Evolutionary conservation across 106 monocot species (phyloP), one percentile per base, ranked within the genome.

Genomic region (Allium sativum): DNA sequence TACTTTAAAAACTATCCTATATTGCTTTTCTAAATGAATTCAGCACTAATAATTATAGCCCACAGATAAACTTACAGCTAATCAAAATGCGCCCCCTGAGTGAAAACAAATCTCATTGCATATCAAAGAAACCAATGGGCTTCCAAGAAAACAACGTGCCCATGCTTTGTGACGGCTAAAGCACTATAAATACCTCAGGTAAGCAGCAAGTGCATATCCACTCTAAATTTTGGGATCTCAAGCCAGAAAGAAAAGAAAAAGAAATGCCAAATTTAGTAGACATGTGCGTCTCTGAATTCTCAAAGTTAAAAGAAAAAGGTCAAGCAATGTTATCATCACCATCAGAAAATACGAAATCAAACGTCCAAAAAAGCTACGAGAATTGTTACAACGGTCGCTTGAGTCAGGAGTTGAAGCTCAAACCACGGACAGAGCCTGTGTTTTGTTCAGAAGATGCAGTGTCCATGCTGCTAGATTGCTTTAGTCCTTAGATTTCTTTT

Each of bases 391-490:
- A 55, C 18, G 9, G 4, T 55, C 9, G 5, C 55, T 19, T 19
- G 55, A 55, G 55, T 19, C 18, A 55, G 18, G 55, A 9, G 1
- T 55, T 55, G 55, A 15, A 19, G 55, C 14, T 8, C 55, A 55
- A 55, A 19, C 55, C 14, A 9, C 55, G 55, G 9, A 7, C 55
- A 9, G n/a, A 9, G 55, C 17, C 8, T 15, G 17, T 17, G 55
- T 17, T 55, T 19, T 55, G 55, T 19, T 55, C 55, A 19, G 55
- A 55, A 9, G 55, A 7, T 19, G 55, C 55, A 10, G 55, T 55
- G 55, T 55, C 55, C 55, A 55, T 55, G 55, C 9, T 55, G 55
- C 14, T 55, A 5, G 55, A 55, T 9, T 55, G 55, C 19, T 55
- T 55, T 19, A 55, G 55, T 19, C 55, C 55, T 55, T 55, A 55